Percentiles rank a stretch among this genome's conserved stretches.
phyloP scores from a whole-genome alignment of 257 asterid genomes.

The Solanum arcanum region DNA sequence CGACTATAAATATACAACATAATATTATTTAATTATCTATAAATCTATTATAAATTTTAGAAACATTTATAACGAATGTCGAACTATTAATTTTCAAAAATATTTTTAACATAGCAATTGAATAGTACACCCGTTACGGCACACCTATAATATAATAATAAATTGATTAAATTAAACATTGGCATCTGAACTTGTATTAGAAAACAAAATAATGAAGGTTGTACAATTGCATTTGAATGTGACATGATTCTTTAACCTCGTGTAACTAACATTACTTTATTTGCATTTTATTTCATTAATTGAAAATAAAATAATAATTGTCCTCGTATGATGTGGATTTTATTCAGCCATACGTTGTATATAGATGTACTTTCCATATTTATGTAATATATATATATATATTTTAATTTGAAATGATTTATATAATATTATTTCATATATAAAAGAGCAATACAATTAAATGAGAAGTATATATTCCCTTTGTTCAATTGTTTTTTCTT shows the following conservation, averaged over 20 bases:
- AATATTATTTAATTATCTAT: too few species aligned
- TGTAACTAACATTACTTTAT: slow-evolving; percentile 3
- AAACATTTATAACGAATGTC: fast-evolving
- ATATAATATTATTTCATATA: not conserved
- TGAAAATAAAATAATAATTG: not conserved
- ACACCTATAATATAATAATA: not conserved
- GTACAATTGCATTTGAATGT: slow-evolving; percentile 9
- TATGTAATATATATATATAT: not conserved
- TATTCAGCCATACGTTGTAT: not conserved
- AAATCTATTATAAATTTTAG: too few species aligned
- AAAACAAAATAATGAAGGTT: not conserved
- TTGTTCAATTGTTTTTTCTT: not conserved
- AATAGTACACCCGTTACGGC: not conserved
- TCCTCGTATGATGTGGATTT: not conserved
- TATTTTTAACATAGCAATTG: not conserved
- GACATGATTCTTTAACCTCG: slow-evolving; percentile 19
- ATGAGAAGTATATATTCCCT: not conserved
- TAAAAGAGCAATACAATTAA: not conserved
- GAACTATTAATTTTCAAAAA: too few species aligned
- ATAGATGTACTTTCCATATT: not conserved
- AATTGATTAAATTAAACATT: not conserved
- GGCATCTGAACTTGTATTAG: not conserved
- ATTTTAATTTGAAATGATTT: not conserved
- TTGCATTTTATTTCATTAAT: not conserved
- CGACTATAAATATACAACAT: too few species aligned